A percentile compares a stretch with the other conserved stretches of the same genome.
phyloP scores from a whole-genome alignment of 495 filamentous ascomycete species.

The Geopyxis carbonaria region DNA sequence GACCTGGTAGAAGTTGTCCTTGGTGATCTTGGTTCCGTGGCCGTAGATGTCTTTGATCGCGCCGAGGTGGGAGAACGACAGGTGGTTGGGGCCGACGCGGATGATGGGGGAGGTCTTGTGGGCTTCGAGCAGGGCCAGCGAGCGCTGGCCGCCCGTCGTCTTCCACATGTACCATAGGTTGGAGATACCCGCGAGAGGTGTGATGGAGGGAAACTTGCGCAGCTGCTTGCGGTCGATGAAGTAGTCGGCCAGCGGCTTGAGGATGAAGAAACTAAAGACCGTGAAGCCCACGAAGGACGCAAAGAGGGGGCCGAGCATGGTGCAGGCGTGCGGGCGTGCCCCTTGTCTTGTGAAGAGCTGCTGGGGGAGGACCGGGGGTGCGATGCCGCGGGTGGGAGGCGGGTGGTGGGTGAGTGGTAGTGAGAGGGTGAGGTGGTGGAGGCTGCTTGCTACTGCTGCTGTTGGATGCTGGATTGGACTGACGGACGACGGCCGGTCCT shows the following conservation, averaged over 20 bases:
- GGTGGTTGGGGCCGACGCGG: constrained; percentile 36
- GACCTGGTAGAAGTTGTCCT: constrained; percentile 32
- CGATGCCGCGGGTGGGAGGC: too few relatives aligned
- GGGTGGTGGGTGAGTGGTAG: too few relatives aligned
- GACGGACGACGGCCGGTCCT: too few relatives aligned
- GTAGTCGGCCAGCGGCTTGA: constrained; percentile 29
- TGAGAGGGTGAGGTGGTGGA: too few relatives aligned
- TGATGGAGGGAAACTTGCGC: constrained; percentile 34
- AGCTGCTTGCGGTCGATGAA: constrained; percentile 35
- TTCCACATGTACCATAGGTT: constrained; percentile 32
- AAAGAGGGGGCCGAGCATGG: constrained; percentile 10
- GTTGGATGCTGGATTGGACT: too few relatives aligned
- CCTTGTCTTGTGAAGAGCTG: too few relatives aligned
- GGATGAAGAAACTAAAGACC: constrained; percentile 29
- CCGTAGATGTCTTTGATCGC: constrained; percentile 43
- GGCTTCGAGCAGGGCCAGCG: constrained; percentile 27
- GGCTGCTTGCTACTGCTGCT: too few relatives aligned
- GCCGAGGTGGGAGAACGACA: constrained; percentile 31
- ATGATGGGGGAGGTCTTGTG: constrained; percentile 34
- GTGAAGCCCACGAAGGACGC: constrained; percentile 11
- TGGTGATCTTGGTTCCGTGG: constrained; percentile 35
- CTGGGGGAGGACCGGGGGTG: too few relatives aligned
- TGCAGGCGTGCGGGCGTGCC: too few relatives aligned
- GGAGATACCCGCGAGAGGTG: constrained; percentile 31
- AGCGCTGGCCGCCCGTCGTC: constrained; percentile 31